Evolutionary conservation across 2,329 filamentous ascomycete genomes (phyloP).

Genomic region (Thielaviopsis ethacetica): DNA sequence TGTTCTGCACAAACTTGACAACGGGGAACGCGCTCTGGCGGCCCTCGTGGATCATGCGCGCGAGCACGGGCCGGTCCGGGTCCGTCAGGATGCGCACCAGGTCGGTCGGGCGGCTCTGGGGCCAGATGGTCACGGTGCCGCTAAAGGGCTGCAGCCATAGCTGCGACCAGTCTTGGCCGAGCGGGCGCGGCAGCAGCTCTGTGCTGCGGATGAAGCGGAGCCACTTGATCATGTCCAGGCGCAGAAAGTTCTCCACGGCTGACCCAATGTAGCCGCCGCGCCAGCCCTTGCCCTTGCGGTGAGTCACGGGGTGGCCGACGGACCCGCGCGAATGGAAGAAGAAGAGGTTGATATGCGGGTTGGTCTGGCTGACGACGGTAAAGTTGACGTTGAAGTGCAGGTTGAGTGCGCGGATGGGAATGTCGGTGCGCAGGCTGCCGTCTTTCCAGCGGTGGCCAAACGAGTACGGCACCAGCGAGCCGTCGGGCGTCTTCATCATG

Average conservation of each 20-base stretch:
- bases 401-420: conserved; percentile 85
- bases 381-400: conserved; percentile 98
- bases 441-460: conserved; percentile 99
- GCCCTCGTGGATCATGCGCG: conserved; percentile 78
- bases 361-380: conserved; percentile 75
- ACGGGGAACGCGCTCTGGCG: conserved; percentile 83
- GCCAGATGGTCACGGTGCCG: conserved; percentile 94
- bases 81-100: conserved; percentile 78
- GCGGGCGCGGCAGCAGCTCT: conserved; percentile 72
- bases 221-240: conserved; percentile 95
- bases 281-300: conserved; percentile 87
- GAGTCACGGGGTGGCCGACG: conserved; percentile 84
- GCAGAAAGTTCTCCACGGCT: conserved; percentile 85
- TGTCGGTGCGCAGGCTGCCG: conserved; percentile 83
- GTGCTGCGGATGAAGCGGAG: conserved; percentile 85
- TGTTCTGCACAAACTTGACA: conserved; percentile 76
- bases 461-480: conserved; percentile 70
- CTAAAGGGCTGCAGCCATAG: conserved; percentile 92
- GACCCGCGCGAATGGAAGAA: conserved; percentile 92
- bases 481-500: conserved; percentile 70
- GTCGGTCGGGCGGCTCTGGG: conserved; percentile 61
- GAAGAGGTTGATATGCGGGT: conserved; percentile 96
- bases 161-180: conserved; percentile 94
- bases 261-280: conserved; percentile 87
- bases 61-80: conserved; percentile 57